Base-by-base conservation (phyloP, 306 rosid genomes). In the Vigna radiata region DNA sequence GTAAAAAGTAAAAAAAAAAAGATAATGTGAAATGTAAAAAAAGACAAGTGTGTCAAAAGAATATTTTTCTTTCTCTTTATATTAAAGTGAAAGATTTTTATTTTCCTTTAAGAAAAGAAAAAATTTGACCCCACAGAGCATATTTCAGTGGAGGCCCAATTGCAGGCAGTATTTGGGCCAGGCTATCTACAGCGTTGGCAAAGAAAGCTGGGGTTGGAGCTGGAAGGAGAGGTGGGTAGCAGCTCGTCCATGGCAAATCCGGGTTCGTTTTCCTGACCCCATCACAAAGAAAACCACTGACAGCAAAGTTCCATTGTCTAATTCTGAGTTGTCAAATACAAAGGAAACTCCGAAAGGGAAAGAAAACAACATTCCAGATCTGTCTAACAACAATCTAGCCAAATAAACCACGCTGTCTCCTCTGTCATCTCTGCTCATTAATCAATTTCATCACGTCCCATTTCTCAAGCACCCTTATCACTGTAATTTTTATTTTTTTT, bases 141-240 rank as follows among this genome's bases (percentile, higher is more conserved):
- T 36, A 16, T 17, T 83, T 85, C 85, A 91, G 91, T 89, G 91
- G 96, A 86, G 91, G 70, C 91, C 91, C 53, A 87, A 91, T 48
- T 84, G 91, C 29, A 90, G 84, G 67, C 88, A 82, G 17, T 82
- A 78, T 62, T 68, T 88, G 19, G 90, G 89, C 23, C 91, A 86
- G 18, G 87, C 88, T 75, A 79, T 88, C 2, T 80, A 65, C 62
- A 52, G 78, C 64, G 79, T 87, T 16, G 89, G 90, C 12, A 89
- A 83, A 49, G 90, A 80, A 50, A 85, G 77, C 68, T 91, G 91
- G 91, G 93, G 96, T 39, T 91, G 96, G 96, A 89, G 93, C 79
- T 90, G 92, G 92, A 78, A 53, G 47, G 92, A 88, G 47, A 86
- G 92, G 1, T 88, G 96, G 92, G 83, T 90, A 6, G 91, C 96